Evolutionary conservation across 2,329 filamentous ascomycete species (phyloP).

Genomic region (Pyricularia grisea): DNA sequence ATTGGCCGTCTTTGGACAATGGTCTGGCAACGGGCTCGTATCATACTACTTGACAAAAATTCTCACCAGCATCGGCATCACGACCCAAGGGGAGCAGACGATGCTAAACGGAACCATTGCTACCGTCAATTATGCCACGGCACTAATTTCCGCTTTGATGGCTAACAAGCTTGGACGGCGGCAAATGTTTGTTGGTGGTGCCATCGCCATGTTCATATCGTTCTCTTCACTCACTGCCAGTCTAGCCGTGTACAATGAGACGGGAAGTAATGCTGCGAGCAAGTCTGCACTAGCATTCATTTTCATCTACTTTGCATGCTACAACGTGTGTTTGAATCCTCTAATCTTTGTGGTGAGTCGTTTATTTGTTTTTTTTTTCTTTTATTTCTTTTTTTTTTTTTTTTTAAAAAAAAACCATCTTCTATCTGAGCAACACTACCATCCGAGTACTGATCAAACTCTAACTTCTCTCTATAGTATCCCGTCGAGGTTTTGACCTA

Average conservation of each 20-base stretch:
- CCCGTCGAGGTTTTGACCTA: no score
- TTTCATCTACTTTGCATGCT: constrained; percentile 2
- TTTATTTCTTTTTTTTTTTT: no score
- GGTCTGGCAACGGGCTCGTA: constrained; percentile 4
- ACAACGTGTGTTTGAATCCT: not conserved
- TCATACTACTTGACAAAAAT: constrained; percentile 4
- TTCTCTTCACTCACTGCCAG: not conserved
- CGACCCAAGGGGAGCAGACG: not conserved
- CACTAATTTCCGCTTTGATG: not conserved
- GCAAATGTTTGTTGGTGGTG: constrained; percentile 1
- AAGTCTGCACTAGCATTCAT: not conserved
- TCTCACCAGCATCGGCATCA: constrained; percentile 1
- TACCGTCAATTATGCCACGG: not conserved
- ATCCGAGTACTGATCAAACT: no score
- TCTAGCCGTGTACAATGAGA: not conserved
- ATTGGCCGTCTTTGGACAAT: not conserved
- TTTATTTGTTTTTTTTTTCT: no score
- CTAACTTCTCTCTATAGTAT: no score
- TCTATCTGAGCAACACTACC: no score
- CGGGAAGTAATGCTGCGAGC: not conserved
- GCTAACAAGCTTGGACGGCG: not conserved
- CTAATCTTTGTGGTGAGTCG: no score
- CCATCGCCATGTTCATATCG: not conserved
- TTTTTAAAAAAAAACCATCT: no score
- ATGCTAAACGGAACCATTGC: not conserved